Conservation (phyloP, 2,329 filamentous ascomycete genomes). For the Neopestalotiopsis rosae region DNA sequence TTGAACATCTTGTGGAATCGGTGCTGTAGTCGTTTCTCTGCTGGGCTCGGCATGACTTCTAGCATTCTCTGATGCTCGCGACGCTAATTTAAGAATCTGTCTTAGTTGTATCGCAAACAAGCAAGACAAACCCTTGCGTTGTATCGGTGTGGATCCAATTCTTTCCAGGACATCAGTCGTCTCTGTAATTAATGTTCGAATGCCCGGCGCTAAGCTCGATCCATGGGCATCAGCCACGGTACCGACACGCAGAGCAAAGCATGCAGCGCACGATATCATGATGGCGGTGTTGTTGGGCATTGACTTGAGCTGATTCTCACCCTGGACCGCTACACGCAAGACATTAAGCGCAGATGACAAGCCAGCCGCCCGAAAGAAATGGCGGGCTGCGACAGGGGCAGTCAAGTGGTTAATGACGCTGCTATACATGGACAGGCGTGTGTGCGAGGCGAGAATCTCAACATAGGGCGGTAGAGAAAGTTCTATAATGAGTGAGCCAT, state of each 20-base stretch:
- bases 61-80: slow-evolving; percentile 30
- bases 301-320: slow-evolving; percentile 70
- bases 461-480: slow-evolving; percentile 72
- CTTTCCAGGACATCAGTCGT: slow-evolving; percentile 72
- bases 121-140: slow-evolving; percentile 70
- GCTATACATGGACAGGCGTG: slow-evolving; percentile 75
- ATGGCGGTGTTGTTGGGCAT: slow-evolving; percentile 83
- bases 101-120: slow-evolving; percentile 62
- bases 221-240: slow-evolving; percentile 59
- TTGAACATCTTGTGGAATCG: slow-evolving; percentile 26
- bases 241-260: slow-evolving; percentile 70
- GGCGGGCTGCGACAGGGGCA: slow-evolving; percentile 71
- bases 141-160: slow-evolving; percentile 68
- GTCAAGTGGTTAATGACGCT: slow-evolving; percentile 78
- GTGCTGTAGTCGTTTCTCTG: slow-evolving; percentile 25
- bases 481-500: slow-evolving; percentile 39
- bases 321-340: slow-evolving; percentile 74
- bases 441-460: slow-evolving; percentile 76
- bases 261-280: slow-evolving; percentile 79
- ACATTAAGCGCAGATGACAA: slow-evolving; percentile 77
- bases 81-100: slow-evolving; percentile 47
- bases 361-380: slow-evolving; percentile 74
- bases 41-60: slow-evolving; percentile 26
- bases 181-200: slow-evolving; percentile 69
- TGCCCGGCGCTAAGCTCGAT: slow-evolving; percentile 65